Evolutionary conservation across 495 filamentous ascomycete genomes (phyloP), one percentile per base, ranked within the genome.

Genomic region (Tuber umbilicatum): DNA sequence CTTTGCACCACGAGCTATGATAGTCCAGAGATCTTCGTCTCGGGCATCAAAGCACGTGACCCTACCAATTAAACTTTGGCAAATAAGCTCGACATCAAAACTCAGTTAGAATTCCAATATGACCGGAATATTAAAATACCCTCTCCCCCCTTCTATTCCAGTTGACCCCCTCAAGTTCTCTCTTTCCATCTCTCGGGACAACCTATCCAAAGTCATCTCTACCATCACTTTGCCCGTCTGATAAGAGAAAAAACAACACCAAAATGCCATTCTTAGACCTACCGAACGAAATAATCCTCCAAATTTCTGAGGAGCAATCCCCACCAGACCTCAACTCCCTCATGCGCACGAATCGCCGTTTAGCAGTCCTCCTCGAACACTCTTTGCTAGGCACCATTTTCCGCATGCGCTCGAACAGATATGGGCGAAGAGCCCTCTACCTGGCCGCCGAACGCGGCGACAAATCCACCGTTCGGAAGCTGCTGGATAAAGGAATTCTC

Each of bases 221-320:
- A 60, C 12, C 14, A 35, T 64, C 14, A 31, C 55, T 64, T 64
- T 31, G 4, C 55, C 27, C 55, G 5, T 64, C 19, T 7, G 55
- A 35, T 35, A 35, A 31, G 31, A 64, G 2, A 12, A 35, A 7
- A 35, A 64, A 35, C 55, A 17, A 35, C 14, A 35, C 31, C 14
- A 37, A 75, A 37, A 78, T 78, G 75, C 71, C 70, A 37, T 75
- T 78, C 68, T 67, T 78, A 40, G n/a, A 27, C 41, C 55, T 77
- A 35, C 75, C 75, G 38, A 78, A 78, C 55, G 76, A 78, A 69
- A 71, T 78, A 21, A 42, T 78, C 40, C 76, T 78, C 21, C 70
- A 70, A 42, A 64, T 78, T 42, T 43, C 75, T 27, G n/a, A 60
- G 12, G 42, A 78, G 27, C 71, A 78, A 7, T 23, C 70, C 12